Conservation (phyloP, 179 eudicot genomes). For the Beta corolliflora region DNA sequence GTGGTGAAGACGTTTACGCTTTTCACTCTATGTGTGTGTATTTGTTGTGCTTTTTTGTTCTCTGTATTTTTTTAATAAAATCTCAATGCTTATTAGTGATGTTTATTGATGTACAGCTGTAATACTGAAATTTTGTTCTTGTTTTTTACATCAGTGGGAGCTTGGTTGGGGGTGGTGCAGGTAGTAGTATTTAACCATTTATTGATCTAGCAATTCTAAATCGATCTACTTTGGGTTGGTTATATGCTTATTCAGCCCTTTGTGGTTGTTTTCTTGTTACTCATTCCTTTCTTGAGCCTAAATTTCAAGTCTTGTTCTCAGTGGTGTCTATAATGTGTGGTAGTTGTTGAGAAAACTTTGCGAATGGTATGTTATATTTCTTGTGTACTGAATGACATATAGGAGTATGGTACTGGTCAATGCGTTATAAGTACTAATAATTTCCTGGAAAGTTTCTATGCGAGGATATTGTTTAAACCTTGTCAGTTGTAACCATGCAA, state of each 20-base stretch:
- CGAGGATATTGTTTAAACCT: no score
- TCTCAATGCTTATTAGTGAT: no score
- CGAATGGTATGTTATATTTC: neutral
- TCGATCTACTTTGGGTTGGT: neutral
- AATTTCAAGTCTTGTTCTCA: neutral
- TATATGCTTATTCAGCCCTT: neutral
- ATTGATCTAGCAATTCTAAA: neutral
- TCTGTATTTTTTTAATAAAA: no score
- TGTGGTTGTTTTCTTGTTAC: neutral
- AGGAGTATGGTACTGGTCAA: neutral
- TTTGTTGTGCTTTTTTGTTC: no score
- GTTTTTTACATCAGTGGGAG: neutral
- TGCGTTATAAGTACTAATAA: neutral
- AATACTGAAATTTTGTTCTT: neutral
- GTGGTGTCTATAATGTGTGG: neutral
- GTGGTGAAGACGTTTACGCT: no score
- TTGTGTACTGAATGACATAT: neutral
- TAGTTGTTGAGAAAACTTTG: neutral
- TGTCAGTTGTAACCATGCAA: no score
- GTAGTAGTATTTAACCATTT: neutral
- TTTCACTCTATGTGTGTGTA: no score
- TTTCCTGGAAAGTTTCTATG: no score
- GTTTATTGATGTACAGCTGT: no score
- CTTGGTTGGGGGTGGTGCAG: neutral
- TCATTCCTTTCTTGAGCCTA: neutral